Evolutionary conservation across 169 alveolate species (phyloP), one percentile per base, ranked within the genome.

Genomic region (Ichthyophthirius multifiliis): DNA sequence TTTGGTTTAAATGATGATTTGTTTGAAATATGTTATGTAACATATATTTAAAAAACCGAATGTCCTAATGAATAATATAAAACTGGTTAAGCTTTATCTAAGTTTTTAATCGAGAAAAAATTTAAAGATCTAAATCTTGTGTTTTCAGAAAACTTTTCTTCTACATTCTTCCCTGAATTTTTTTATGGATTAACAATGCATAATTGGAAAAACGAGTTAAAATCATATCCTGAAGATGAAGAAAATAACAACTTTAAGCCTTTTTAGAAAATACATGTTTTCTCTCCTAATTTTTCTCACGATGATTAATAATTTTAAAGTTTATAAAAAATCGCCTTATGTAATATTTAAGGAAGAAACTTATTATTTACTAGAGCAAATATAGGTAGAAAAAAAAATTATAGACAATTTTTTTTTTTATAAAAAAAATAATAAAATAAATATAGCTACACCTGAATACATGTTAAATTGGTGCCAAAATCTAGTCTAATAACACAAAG

Each of bases 141-240:
- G 20, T 55, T 55, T 39, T 27, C 32, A 13, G 71, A 55, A 34
- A 55, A 55, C 10, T 55, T 55, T 39, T 39, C 71, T 55, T 16
- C 41, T 55, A 20, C 41, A 13, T 55, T 55, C 71, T 55, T 55
- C 34, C 18, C 41, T 27, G 71, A 55, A 55, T 55, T 15, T 39
- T 55, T 55, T 6, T 55, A 55, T 55, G 71, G 71, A 27, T 39
- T 55, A 13, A 10, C 71, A 3, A 27, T 55, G 31, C 31, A 55
- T 39, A 55, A 55, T 39, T 55, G 71, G 71, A 55, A 55, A 39
- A 55, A 55, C 31, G 71, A 55, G 31, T 55, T 55, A 27, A 55
- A 55, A 39, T 27, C 43, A 27, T 39, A 55, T 39, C 43, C 71
- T 55, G 71, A 27, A 27, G 71, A 39, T 1, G 71, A 55, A 55